phyloP scores from a whole-genome alignment of 768 basidiomycete species.

The Russula vinacea region DNA sequence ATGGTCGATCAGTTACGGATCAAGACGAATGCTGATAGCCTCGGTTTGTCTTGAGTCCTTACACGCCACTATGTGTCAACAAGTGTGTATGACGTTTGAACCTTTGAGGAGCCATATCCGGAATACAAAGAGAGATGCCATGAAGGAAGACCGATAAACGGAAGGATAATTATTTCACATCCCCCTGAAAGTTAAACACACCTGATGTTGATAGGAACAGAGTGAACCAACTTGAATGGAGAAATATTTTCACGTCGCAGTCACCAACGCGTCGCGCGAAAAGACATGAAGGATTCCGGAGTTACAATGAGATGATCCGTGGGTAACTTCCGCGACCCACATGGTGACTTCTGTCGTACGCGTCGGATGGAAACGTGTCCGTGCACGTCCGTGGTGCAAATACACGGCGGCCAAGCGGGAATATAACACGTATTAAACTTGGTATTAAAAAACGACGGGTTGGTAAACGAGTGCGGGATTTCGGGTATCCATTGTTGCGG shows the following conservation, averaged over 20 bases:
- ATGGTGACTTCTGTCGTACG: not conserved
- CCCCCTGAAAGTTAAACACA: not conserved
- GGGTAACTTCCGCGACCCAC: not conserved
- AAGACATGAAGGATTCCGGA: not conserved
- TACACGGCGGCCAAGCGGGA: not conserved
- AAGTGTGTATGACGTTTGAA: not conserved
- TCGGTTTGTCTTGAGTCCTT: not conserved
- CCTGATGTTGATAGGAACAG: not conserved
- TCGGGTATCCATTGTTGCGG: conserved; percentile 4
- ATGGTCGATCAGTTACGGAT: not conserved
- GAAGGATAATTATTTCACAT: not conserved
- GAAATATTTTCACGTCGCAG: not conserved
- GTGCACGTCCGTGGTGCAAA: not conserved
- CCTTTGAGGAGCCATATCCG: not conserved
- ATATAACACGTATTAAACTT: not conserved
- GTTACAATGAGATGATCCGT: not conserved
- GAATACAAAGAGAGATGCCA: not conserved
- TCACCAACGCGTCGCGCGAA: not conserved
- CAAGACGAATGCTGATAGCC: not conserved
- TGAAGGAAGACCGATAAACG: not conserved
- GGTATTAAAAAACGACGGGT: not conserved
- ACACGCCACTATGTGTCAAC: conserved; percentile 1
- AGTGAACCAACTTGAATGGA: not conserved
- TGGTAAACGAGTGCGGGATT: not conserved
- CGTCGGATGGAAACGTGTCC: conserved; percentile 4